Conservation (phyloP, 495 filamentous ascomycete genomes). For the Viridothelium virens region DNA sequence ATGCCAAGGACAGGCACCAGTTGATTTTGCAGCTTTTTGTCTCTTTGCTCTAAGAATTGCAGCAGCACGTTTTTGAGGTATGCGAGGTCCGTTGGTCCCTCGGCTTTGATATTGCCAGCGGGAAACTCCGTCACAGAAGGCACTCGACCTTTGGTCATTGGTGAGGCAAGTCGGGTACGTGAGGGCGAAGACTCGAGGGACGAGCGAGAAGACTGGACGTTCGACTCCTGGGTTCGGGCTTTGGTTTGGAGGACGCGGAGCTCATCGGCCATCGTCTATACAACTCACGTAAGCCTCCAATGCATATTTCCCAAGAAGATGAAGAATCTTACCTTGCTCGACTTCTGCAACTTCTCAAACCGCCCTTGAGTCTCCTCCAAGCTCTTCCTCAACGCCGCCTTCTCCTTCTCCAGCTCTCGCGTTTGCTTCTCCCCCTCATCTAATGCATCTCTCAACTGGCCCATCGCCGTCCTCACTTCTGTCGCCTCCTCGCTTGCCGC, state of each 20-base stretch:
- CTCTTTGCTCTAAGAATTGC: conserved; percentile 90
- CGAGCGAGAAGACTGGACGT: conserved; percentile 50
- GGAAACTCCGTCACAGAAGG: conserved; percentile 34
- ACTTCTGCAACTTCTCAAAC: conserved; percentile 73
- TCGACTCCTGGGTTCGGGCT: conserved; percentile 36
- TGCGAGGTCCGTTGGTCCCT: conserved; percentile 57
- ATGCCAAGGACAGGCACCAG: conserved; percentile 86
- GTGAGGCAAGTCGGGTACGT: conserved; percentile 49
- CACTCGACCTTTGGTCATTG: conserved; percentile 36
- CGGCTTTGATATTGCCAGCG: conserved; percentile 19
- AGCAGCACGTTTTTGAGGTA: conserved; percentile 94
- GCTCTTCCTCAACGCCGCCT: conserved; percentile 60
- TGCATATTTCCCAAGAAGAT: background rate
- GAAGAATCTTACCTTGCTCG: conserved; percentile 45
- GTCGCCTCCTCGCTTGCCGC: conserved; percentile 59
- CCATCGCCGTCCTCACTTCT: conserved; percentile 71
- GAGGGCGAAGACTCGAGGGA: conserved; percentile 40
- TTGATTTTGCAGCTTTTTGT: conserved; percentile 83
- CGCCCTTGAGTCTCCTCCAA: conserved; percentile 68
- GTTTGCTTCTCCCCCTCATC: conserved; percentile 84
- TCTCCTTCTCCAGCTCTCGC: conserved; percentile 72
- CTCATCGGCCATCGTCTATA: conserved; percentile 43
- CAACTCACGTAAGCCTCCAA: conserved; percentile 15
- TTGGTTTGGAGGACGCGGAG: conserved; percentile 37
- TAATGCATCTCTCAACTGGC: conserved; percentile 65